Base-by-base conservation (phyloP, 495 filamentous ascomycete genomes). In the Aspergillus haitiensis region DNA sequence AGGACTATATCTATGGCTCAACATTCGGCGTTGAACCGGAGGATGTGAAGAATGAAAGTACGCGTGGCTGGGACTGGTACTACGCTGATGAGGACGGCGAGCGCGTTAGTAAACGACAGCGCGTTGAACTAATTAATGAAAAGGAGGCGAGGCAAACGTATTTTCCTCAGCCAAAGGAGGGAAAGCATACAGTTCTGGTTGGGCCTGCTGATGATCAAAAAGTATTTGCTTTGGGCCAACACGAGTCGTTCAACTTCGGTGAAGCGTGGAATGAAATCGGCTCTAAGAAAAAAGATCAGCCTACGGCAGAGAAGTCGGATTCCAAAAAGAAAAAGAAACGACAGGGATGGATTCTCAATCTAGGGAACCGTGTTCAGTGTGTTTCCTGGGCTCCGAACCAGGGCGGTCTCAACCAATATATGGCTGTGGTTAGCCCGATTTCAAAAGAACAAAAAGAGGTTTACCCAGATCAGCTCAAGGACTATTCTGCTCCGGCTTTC, bases 371-470 rank as follows among this genome's bases (percentile, higher is more conserved):
- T 35, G 67, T 84, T 5, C 75, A 81, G 58, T 79, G 78, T 61
- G 59, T 82, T 56, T 78, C 82, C 16, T 88, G 85, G 85, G 78
- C 75, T 18, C 81, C 84, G 13, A 82, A 85, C 52, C 78, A 82
- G 47, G 48, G 74, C 12, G 78, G 76, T 11, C 55, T 67, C 46
- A 73, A 66, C 10, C 84, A 88, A 66, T 87, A 85, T 69, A 70
- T 88, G 31, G 80, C 82, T 34, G 67, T 84, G 18, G 71, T 74
- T 36, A 70, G 79, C 16, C 71, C 76, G 13, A 71, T 77, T 34
- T 66, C 72, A 15, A 61, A 71, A 13, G 70, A 70, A 21, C 74
- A 76, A 59, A 77, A 72, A 40, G 60, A 61, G 5, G 32, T 55
- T 7, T 63, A 66, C 45, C 52, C 60, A 18, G 58, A 67, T 45